Percentiles rank a stretch among this genome's conserved stretches.
These are phyloP conservation scores for Phytophthora sp. DNA, from an alignment of 352 stramenopile species.

Conservation along the genomic window DNA sequence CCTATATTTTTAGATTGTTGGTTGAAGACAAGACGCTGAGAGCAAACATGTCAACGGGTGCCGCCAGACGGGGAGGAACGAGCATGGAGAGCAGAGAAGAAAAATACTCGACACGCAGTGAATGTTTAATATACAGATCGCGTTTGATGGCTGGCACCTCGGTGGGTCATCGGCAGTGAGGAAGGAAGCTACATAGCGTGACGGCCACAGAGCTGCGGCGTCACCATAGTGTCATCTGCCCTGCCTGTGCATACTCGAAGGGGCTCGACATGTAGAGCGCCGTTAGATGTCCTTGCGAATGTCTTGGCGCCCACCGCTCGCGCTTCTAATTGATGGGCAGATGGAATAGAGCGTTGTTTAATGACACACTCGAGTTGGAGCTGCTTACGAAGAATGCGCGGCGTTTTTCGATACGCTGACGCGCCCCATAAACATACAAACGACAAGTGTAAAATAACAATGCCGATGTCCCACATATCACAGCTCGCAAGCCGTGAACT, in stretches of 20 bases:
- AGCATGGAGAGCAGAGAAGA: constrained; percentile 9
- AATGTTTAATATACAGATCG: constrained; percentile 39
- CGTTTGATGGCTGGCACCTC: constrained; percentile 32
- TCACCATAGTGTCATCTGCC: too few relatives aligned
- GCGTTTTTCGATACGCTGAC: not conserved
- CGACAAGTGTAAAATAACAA: constrained; percentile 7
- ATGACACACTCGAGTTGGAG: too few relatives aligned
- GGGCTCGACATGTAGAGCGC: too few relatives aligned
- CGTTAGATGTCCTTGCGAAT: too few relatives aligned
- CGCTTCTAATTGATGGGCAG: constrained; percentile 22
- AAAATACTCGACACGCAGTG: constrained; percentile 26
- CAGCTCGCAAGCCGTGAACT: not conserved
- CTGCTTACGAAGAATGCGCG: not conserved
- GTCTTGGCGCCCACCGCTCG: too few relatives aligned
- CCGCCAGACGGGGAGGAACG: constrained; percentile 11
- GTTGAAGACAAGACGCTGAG: constrained; percentile 24
- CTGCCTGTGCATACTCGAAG: too few relatives aligned
- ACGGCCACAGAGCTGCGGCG: too few relatives aligned
- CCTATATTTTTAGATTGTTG: constrained; percentile 46
- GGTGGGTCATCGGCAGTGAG: constrained; percentile 1
- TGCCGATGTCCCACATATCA: constrained; percentile 1
- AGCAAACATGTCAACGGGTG: constrained; percentile 12
- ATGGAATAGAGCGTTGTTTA: constrained; percentile 16
- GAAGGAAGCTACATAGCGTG: not conserved
- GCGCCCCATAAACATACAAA: constrained; percentile 24